A percentile compares a stretch with the other conserved stretches of the same genome.
Evolutionary conservation across 225 moss, liverwort and hornwort genomes (phyloP).

Genomic region (Pseudoscleropodium purum): DNA sequence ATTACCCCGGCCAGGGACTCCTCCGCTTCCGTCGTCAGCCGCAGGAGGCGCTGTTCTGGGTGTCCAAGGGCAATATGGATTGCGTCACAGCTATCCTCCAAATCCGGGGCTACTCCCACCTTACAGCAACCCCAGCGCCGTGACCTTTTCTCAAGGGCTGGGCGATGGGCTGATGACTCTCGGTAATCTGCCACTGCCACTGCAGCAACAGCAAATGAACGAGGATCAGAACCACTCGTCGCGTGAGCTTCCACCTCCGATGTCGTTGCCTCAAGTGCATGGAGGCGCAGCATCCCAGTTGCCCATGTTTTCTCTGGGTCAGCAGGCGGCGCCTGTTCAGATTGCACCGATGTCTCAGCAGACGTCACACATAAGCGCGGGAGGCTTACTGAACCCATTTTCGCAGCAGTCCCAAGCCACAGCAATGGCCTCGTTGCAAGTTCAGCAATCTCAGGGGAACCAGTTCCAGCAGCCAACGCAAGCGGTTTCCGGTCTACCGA

Average conservation of each 20-base stretch:
- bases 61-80: conserved; percentile 39
- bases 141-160: conserved; percentile 49
- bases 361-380: conserved; percentile 4
- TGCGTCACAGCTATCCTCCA: conserved; percentile 42
- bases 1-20: conserved; percentile 33
- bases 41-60: conserved; percentile 23
- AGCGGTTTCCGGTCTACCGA: conserved; percentile 26
- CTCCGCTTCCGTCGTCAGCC: conserved; percentile 36
- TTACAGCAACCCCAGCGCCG: conserved; percentile 29
- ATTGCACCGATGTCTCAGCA: conserved; percentile 26
- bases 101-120: conserved; percentile 29
- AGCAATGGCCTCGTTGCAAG: conserved; percentile 22
- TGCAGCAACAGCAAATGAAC: conserved; percentile 24
- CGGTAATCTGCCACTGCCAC: conserved; percentile 15
- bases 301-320: conserved; percentile 28
- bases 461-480: conserved; percentile 40
- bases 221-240: conserved; percentile 26
- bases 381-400: conserved; percentile 11
- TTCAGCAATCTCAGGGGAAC: conserved; percentile 37
- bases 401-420: conserved; percentile 29
- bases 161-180: conserved; percentile 34
- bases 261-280: conserved; percentile 25
- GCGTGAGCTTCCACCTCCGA: conserved; percentile 30
- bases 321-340: conserved; percentile 33
- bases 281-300: conserved; percentile 26